Evolutionary conservation across 2,329 filamentous ascomycete genomes (phyloP).

Genomic region (Neopestalotiopsis sp.): DNA sequence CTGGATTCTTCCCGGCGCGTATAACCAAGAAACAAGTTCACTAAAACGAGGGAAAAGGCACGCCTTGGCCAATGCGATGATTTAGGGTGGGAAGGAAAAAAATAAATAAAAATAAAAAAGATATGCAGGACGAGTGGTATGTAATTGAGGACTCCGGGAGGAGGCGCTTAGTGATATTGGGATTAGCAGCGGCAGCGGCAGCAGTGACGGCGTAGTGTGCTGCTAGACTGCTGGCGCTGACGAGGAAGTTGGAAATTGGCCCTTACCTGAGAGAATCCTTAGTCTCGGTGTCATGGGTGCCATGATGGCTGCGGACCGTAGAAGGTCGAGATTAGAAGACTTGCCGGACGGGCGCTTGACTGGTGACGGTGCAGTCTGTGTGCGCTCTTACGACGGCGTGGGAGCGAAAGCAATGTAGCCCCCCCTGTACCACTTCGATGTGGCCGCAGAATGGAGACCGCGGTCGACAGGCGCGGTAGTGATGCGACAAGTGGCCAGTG

Average conservation of each 20-base stretch:
- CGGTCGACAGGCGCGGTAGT: slow-evolving; percentile 20
- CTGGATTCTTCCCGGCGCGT: slow-evolving; percentile 8
- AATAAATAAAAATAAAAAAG: slow-evolving; percentile 1
- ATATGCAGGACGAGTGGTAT: slow-evolving; percentile 10
- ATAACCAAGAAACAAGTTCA: slow-evolving; percentile 5
- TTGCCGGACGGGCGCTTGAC: not conserved
- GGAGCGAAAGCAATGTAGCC: slow-evolving; percentile 17
- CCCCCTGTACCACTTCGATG: slow-evolving; percentile 9
- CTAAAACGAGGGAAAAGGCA: slow-evolving; percentile 3
- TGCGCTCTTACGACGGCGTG: slow-evolving; percentile 17
- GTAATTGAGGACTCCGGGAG: slow-evolving; percentile 20
- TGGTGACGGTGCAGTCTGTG: slow-evolving; percentile 13
- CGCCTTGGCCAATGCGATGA: not conserved
- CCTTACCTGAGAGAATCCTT: slow-evolving; percentile 67
- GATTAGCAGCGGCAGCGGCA: slow-evolving; percentile 27
- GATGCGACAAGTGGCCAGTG: slow-evolving; percentile 20
- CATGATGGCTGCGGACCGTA: slow-evolving; percentile 53
- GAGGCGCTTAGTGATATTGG: slow-evolving; percentile 22
- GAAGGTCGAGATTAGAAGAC: slow-evolving; percentile 13
- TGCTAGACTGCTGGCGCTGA: slow-evolving; percentile 5
- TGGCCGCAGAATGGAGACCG: slow-evolving; percentile 18
- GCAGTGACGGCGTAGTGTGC: slow-evolving; percentile 26
- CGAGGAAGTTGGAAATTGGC: slow-evolving; percentile 25
- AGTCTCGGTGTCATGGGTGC: slow-evolving; percentile 64
- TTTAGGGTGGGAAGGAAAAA: not conserved